Conservation (phyloP, 202 grass and related monocot species). For the Dendrocalamus latiflorus region DNA sequence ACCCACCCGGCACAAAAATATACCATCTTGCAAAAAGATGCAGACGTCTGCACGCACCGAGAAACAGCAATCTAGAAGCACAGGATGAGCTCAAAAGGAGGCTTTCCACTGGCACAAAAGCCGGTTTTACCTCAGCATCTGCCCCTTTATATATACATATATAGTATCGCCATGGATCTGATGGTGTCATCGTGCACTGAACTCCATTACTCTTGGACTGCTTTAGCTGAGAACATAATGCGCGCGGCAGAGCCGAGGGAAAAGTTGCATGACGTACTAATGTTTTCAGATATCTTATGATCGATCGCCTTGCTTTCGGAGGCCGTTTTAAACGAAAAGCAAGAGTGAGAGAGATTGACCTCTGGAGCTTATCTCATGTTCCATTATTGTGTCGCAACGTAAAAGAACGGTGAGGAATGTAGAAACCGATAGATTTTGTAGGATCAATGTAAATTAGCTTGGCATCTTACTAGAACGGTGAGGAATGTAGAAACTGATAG, state of each 20-base stretch:
- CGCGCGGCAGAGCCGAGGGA: not conserved
- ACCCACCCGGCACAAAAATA: too few species aligned
- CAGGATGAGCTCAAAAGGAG: not conserved
- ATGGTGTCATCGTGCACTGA: slow-evolving; percentile 13
- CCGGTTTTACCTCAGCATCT: slow-evolving; percentile 11
- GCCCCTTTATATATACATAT: too few species aligned
- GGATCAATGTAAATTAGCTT: too few species aligned
- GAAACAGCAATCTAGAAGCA: not conserved
- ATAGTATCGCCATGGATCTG: not conserved
- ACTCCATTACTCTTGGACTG: slow-evolving; percentile 23
- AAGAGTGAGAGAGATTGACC: not conserved
- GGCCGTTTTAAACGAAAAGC: not conserved
- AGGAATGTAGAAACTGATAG: not conserved
- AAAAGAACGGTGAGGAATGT: slow-evolving; percentile 12
- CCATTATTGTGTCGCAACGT: slow-evolving; percentile 9
- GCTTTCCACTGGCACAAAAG: not conserved
- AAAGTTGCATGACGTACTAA: not conserved
- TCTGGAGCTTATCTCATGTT: not conserved
- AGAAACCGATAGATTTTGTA: too few species aligned
- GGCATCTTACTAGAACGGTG: too few species aligned
- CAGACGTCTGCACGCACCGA: slow-evolving; percentile 8
- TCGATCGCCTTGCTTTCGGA: not conserved
- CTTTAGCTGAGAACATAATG: not conserved
- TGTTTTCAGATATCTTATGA: not conserved
- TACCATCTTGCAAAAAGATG: not conserved